Conservation (phyloP, 345 rosid species). For the Anacardium occidentale region DNA sequence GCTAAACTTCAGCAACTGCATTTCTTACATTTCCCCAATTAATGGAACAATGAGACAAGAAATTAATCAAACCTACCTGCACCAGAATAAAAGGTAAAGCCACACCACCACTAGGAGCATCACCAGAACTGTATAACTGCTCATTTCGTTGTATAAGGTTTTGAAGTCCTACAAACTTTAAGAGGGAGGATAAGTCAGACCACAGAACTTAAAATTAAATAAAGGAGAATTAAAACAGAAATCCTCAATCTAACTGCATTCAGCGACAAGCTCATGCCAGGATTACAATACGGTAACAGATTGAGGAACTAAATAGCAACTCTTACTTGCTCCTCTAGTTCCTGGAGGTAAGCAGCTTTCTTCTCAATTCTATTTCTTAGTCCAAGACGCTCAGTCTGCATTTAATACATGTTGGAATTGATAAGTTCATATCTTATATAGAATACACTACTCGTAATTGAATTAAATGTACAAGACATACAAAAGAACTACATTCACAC, state of each 20-base stretch:
- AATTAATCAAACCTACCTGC: constrained; percentile 60
- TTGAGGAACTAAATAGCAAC: constrained; percentile 11
- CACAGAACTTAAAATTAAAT: constrained; percentile 4
- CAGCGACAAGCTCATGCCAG: constrained; percentile 9
- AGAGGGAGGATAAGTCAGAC: constrained; percentile 24
- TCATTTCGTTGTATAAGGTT: constrained; percentile 81
- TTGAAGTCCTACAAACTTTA: constrained; percentile 84
- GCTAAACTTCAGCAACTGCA: constrained; percentile 7
- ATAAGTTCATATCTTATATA: constrained; percentile 25
- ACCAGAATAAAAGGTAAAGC: constrained; percentile 97
- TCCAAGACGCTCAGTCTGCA: constrained; percentile 69
- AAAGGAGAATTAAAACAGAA: background rate
- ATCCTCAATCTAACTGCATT: constrained; percentile 10
- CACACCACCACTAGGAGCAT: constrained; percentile 83
- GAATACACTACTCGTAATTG: constrained; percentile 12
- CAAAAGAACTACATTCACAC: constrained; percentile 37
- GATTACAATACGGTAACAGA: constrained; percentile 8
- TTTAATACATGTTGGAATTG: constrained; percentile 12
- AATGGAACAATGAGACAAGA: background rate
- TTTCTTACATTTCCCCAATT: background rate
- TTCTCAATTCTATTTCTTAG: constrained; percentile 79
- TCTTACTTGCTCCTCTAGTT: constrained; percentile 93
- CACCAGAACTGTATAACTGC: constrained; percentile 70
- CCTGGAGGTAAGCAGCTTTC: constrained; percentile 83
- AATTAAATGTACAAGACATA: constrained; percentile 9